Evolutionary conservation across 176 grass and related monocot species (phyloP), one percentile per base, ranked within the genome.

Genomic region (Carex parvula): DNA sequence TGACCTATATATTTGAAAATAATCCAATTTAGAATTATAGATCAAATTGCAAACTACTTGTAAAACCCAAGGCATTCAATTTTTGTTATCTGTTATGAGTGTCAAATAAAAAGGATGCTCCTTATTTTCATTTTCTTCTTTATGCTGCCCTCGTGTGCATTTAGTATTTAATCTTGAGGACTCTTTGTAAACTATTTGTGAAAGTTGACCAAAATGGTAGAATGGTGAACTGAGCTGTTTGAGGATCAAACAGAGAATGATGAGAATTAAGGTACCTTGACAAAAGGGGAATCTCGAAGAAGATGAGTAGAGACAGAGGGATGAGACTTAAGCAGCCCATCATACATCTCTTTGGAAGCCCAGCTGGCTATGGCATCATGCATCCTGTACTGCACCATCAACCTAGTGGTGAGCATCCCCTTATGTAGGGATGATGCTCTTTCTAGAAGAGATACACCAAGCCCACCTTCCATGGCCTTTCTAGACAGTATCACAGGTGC

Each of bases 301-400:
- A 94, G 91, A 93, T 95, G 91, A 1, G 91, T 91, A 69, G 95
- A 90, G 63, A 95, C 95, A 52, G 85, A 90, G 41, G 30, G 86
- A 82, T 92, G 91, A 32, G 92, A 98, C 71, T 90, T 71, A 33
- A 95, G 84, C 54, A 90, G 46, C 33, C 92, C 92, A 32, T 89
- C 74, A 84, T 95, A 98, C 95, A 98, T 98, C 91, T 98, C 95
- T 52, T 90, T 94, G 53, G 95, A 98, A 82, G 92, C 92, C 95
- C 95, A 98, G 82, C 90, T 95, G 26, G 95, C 91, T 81, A 98
- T 95, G 79, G 92, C 89, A 91, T 98, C 89, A 83, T 95, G 87
- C 95, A 98, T 98, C 87, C 92, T 90, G 63, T 93, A 92, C 63
- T 98, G 95, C 66, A 90, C 56, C 69, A 83, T 88, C 70, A 98